phyloP scores from a whole-genome alignment of 176 grass and related monocot species.

The Hyparrhenia diplandra region DNA sequence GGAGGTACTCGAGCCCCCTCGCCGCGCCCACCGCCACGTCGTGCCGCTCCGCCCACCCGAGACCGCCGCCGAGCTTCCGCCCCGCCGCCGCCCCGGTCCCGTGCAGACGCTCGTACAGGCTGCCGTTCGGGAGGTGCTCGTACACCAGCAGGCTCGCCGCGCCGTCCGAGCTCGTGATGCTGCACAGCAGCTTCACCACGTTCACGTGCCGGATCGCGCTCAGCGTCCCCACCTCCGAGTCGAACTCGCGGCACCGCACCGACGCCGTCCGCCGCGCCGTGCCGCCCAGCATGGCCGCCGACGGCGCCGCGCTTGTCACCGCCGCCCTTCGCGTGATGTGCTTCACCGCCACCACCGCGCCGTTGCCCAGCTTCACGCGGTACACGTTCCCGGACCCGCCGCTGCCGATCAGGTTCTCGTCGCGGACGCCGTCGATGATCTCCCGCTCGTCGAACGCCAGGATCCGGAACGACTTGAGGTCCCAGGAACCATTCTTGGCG shows the following conservation, averaged over 20 bases:
- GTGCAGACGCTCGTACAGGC: slow-evolving; percentile 65
- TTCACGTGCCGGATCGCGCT: slow-evolving; percentile 86
- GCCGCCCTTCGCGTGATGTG: slow-evolving; percentile 45
- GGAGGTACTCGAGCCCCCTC: slow-evolving; percentile 68
- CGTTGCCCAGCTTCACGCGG: slow-evolving; percentile 53
- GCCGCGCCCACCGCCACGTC: slow-evolving; percentile 74
- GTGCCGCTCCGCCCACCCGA: slow-evolving; percentile 55
- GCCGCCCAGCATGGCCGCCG: background rate
- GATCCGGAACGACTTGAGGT: slow-evolving; percentile 75
- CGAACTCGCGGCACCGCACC: slow-evolving; percentile 69
- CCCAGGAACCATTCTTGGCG: slow-evolving; percentile 64
- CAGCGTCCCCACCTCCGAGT: slow-evolving; percentile 76
- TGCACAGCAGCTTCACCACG: slow-evolving; percentile 88
- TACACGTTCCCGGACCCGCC: slow-evolving; percentile 91
- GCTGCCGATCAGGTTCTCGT: slow-evolving; percentile 83
- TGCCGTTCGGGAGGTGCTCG: slow-evolving; percentile 87
- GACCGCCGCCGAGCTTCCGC: slow-evolving; percentile 1
- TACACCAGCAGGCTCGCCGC: slow-evolving; percentile 83
- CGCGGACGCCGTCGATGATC: slow-evolving; percentile 57
- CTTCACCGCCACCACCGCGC: slow-evolving; percentile 72
- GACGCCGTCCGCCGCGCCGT: slow-evolving; percentile 24
- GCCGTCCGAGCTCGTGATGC: slow-evolving; percentile 68
- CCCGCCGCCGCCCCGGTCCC: background rate
- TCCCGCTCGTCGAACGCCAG: slow-evolving; percentile 77
- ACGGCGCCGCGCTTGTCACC: background rate